Percentiles rank a stretch among this genome's conserved stretches.
These are phyloP conservation scores for Leucoagaricus sp. DNA, from an alignment of 1,284 basidiomycete species.

Conservation along the genomic window DNA sequence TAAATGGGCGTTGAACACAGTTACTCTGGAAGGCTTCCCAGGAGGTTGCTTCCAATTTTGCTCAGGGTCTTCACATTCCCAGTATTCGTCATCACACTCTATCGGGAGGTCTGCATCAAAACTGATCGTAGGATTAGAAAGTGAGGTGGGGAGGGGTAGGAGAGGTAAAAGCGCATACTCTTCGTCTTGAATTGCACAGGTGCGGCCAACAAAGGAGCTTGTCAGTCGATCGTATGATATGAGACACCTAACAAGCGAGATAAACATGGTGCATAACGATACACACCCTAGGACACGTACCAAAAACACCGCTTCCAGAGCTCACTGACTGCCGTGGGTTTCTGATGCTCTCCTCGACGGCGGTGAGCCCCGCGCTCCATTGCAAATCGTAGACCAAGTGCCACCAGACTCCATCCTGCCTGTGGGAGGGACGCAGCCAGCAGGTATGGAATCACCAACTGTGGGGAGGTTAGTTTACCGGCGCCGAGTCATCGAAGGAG, in stretches of 20 bases:
- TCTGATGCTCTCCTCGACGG: constrained; percentile 38
- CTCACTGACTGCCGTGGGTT: constrained; percentile 50
- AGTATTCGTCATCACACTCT: constrained; percentile 71
- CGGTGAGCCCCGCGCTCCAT: constrained; percentile 51
- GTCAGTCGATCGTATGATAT: constrained; percentile 60
- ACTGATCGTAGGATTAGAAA: constrained; percentile 39
- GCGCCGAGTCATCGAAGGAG: background rate
- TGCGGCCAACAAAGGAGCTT: constrained; percentile 72
- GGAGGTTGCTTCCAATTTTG: constrained; percentile 49
- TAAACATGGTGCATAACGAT: background rate
- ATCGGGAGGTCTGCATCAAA: constrained; percentile 69
- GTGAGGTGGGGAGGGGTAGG: background rate
- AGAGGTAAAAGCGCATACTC: constrained; percentile 49
- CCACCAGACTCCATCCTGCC: constrained; percentile 32
- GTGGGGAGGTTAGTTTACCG: background rate
- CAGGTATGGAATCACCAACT: constrained; percentile 33
- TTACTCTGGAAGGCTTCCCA: constrained; percentile 45
- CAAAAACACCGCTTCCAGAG: constrained; percentile 76
- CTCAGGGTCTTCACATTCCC: constrained; percentile 47
- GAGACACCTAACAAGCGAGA: constrained; percentile 45
- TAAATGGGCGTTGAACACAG: constrained; percentile 52
- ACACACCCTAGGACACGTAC: no score
- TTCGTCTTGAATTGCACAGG: constrained; percentile 75
- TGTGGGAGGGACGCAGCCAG: constrained; percentile 31
- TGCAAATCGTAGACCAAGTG: constrained; percentile 38